phyloP scores from a whole-genome alignment of 495 filamentous ascomycete species.

The Aspergillus conjunctus region DNA sequence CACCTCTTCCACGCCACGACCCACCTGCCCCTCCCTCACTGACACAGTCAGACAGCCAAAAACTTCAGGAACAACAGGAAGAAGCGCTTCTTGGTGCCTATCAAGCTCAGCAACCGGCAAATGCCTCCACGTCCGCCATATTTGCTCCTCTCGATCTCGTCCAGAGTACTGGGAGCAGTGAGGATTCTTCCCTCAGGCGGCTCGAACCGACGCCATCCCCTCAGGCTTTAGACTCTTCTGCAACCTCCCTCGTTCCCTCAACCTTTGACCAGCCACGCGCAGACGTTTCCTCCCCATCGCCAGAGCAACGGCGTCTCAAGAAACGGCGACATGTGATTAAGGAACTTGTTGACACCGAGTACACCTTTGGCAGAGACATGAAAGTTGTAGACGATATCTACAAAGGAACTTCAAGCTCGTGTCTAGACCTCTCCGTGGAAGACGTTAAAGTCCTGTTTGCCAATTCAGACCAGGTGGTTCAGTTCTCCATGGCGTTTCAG shows the following conservation, averaged over 20 bases:
- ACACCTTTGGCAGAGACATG: constrained; percentile 86
- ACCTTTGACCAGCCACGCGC: constrained; percentile 29
- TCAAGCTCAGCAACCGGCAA: constrained; percentile 40
- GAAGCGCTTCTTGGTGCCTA: constrained; percentile 38
- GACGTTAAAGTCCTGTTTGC: constrained; percentile 88
- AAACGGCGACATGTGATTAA: constrained; percentile 80
- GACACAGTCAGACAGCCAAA: constrained; percentile 7
- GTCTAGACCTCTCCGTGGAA: constrained; percentile 73
- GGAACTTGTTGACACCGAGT: constrained; percentile 90
- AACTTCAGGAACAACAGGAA: constrained; percentile 5
- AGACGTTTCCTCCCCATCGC: constrained; percentile 47
- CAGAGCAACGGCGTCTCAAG: constrained; percentile 58
- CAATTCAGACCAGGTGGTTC: constrained; percentile 83
- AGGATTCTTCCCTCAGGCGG: constrained; percentile 45
- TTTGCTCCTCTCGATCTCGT: constrained; percentile 60
- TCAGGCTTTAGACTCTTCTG: constrained; percentile 41
- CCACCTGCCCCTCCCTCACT: constrained; percentile 37
- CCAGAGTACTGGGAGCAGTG: constrained; percentile 55
- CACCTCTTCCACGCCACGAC: constrained; percentile 40
- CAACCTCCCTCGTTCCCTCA: constrained; percentile 43
- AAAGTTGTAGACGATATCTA: constrained; percentile 96
- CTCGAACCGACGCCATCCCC: constrained; percentile 40
- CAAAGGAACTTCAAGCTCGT: constrained; percentile 86
- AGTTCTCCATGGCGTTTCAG: constrained; percentile 77
- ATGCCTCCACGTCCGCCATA: constrained; percentile 34